Conservation (phyloP, 2,329 filamentous ascomycete genomes). For the Aspergillus sp. region DNA sequence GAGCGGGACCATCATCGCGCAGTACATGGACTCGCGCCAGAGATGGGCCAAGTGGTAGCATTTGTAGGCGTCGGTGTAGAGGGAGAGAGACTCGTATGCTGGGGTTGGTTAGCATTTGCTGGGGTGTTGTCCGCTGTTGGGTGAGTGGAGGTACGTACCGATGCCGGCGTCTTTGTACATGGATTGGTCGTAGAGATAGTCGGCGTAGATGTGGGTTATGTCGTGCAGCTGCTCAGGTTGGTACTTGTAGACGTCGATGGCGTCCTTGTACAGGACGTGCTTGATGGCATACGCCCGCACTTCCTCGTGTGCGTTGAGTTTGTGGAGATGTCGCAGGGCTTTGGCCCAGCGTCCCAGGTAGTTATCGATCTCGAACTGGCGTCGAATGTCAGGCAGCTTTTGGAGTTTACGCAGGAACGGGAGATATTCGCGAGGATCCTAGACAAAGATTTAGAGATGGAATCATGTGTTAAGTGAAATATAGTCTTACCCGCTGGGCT, state of each 20-base stretch:
- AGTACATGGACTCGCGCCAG: slow-evolving; percentile 88
- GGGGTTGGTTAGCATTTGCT: background rate
- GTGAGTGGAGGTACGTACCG: slow-evolving; percentile 28
- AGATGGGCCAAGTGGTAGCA: slow-evolving; percentile 81
- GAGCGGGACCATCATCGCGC: slow-evolving; percentile 67
- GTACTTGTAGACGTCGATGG: slow-evolving; percentile 81
- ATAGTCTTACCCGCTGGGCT: slow-evolving; percentile 67
- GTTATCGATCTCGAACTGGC: slow-evolving; percentile 83
- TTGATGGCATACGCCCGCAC: slow-evolving; percentile 73
- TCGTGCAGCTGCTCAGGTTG: slow-evolving; percentile 63
- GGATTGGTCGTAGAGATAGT: slow-evolving; percentile 70
- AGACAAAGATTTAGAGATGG: slow-evolving; percentile 11
- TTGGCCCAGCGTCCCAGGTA: slow-evolving; percentile 74
- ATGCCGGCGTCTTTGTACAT: slow-evolving; percentile 83
- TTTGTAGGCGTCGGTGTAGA: slow-evolving; percentile 71
- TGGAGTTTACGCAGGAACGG: slow-evolving; percentile 90
- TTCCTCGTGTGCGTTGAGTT: slow-evolving; percentile 72
- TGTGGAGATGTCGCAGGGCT: slow-evolving; percentile 73
- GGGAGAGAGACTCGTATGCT: slow-evolving; percentile 80
- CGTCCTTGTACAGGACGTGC: slow-evolving; percentile 73
- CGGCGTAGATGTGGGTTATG: slow-evolving; percentile 76
- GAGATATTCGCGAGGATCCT: slow-evolving; percentile 88
- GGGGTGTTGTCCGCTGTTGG: background rate
- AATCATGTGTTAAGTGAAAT: background rate
- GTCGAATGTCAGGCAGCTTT: slow-evolving; percentile 65